Conservation (phyloP, 305 asterid species). For the Fraxinus xanthoxyloides region DNA sequence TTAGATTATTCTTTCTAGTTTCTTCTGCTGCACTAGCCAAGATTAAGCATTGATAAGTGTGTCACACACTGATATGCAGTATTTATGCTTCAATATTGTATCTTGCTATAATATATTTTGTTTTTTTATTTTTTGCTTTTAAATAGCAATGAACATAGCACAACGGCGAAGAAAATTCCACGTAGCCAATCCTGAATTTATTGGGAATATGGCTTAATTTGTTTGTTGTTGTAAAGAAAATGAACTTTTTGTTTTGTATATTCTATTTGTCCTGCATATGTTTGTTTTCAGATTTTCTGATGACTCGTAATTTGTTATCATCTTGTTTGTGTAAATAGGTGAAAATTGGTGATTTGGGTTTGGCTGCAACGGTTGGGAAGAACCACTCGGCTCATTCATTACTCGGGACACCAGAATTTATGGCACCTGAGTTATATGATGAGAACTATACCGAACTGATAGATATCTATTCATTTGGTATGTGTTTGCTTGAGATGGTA, state of each 20-base stretch:
- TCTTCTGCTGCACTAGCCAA: neutral
- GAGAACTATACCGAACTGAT: conserved; percentile 67
- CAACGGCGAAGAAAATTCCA: neutral
- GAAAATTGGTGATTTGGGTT: conserved; percentile 80
- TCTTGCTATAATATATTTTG: neutral
- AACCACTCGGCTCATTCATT: conserved; percentile 65
- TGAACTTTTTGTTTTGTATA: too few species aligned
- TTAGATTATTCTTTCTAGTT: neutral
- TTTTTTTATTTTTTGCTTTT: too few species aligned
- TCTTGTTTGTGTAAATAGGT: conserved; percentile 43
- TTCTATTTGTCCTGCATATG: too few species aligned
- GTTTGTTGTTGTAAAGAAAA: neutral
- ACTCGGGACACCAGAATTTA: conserved; percentile 85
- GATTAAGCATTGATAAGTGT: neutral
- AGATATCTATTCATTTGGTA: conserved; percentile 76
- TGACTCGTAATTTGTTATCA: conserved; percentile 6
- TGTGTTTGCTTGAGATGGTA: conserved; percentile 88
- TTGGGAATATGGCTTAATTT: neutral
- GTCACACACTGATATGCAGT: neutral
- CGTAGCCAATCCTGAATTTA: neutral
- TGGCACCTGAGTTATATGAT: conserved; percentile 82
- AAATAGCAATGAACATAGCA: neutral
- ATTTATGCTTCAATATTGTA: neutral
- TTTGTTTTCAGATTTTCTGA: neutral
- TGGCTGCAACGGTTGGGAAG: conserved; percentile 68